phyloP scores from a whole-genome alignment of 192 early-diverging fungal species.

The Podila epigama region DNA sequence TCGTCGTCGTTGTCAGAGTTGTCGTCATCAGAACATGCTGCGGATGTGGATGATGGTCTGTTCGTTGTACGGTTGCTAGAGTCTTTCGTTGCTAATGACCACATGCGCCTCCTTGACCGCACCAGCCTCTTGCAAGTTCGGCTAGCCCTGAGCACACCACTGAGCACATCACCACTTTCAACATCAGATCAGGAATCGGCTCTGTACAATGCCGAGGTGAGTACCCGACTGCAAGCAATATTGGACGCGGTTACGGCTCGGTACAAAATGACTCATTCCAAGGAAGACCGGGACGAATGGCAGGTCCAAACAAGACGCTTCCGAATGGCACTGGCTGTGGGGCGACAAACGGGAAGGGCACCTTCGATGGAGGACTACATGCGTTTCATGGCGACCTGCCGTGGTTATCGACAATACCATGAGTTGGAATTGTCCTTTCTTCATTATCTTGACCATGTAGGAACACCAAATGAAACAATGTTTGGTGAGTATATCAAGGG shows the following conservation, averaged over 20 bases:
- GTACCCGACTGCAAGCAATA: too few relatives aligned
- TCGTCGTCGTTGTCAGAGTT: too few relatives aligned
- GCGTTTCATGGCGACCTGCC: constrained; percentile 22
- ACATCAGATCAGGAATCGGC: too few relatives aligned
- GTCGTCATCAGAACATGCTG: not conserved
- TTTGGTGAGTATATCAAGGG: constrained; percentile 35
- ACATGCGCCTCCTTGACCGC: too few relatives aligned
- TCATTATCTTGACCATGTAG: constrained; percentile 20
- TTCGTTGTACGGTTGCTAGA: too few relatives aligned
- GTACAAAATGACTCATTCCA: too few relatives aligned
- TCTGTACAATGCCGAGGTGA: too few relatives aligned
- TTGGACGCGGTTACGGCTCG: too few relatives aligned
- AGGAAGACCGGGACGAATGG: constrained; percentile 18
- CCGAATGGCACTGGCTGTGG: constrained; percentile 20
- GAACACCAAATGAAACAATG: constrained; percentile 8
- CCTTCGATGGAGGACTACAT: constrained; percentile 16
- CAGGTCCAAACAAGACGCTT: constrained; percentile 22
- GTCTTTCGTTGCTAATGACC: too few relatives aligned
- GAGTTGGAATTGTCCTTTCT: constrained; percentile 35
- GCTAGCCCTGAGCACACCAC: too few relatives aligned
- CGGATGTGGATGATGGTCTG: not conserved
- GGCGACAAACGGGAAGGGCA: constrained; percentile 11
- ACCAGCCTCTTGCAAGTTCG: not conserved
- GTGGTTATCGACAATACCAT: constrained; percentile 1
- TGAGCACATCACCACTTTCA: too few relatives aligned